Conservation (phyloP, 192 early-diverging fungal species). For the Coemansia sp. region DNA sequence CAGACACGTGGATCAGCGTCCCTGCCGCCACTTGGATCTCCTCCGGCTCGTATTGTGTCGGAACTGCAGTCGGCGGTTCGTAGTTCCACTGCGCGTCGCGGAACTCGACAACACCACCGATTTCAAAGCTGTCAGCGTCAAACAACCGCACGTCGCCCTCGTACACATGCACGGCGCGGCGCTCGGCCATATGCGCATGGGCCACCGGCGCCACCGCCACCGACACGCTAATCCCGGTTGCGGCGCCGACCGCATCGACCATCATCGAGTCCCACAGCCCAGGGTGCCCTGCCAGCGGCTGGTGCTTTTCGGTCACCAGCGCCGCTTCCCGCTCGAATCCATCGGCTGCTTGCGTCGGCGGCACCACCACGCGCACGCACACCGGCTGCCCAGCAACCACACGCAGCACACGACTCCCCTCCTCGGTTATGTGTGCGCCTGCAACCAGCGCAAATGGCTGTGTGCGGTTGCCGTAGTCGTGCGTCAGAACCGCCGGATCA, state of each 20-base stretch:
- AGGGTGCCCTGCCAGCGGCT: slow-evolving; percentile 11
- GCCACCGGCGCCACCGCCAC: slow-evolving; percentile 3
- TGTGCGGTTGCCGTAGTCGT: neutral
- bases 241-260: slow-evolving; percentile 16
- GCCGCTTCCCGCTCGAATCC: neutral
- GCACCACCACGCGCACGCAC: slow-evolving; percentile 15
- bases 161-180: slow-evolving; percentile 19
- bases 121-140: slow-evolving; percentile 10
- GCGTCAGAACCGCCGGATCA: slow-evolving; percentile 3
- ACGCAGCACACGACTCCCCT: neutral
- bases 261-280: slow-evolving; percentile 21
- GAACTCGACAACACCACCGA: slow-evolving; percentile 13
- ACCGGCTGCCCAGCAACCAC: slow-evolving; percentile 17
- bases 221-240: slow-evolving; percentile 2
- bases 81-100: slow-evolving; percentile 24
- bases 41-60: slow-evolving; percentile 5
- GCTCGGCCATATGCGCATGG: slow-evolving; percentile 12
- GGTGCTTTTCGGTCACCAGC: slow-evolving; percentile 9
- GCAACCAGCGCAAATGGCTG: slow-evolving; percentile 18
- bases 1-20: slow-evolving; percentile 5
- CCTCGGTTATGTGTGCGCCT: neutral
- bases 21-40: neutral
- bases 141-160: slow-evolving; percentile 18
- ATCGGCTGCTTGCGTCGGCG: neutral
- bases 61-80: slow-evolving; percentile 9